Evolutionary conservation across 257 asterid species (phyloP).

Genomic region (Cordia subcordata): DNA sequence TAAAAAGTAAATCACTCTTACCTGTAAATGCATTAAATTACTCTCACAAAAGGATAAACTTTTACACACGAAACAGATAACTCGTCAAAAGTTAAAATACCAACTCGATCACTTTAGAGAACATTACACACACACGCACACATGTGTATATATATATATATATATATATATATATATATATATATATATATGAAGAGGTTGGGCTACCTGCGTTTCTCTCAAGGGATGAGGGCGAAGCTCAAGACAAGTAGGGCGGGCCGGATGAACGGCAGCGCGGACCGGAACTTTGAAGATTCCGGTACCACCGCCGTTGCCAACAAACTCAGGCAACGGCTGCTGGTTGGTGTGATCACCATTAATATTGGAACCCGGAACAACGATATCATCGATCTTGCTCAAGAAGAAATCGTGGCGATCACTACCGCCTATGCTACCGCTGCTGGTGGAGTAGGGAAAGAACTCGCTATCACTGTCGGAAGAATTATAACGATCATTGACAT

Average conservation of each 20-base stretch:
- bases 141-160: too few relatives aligned
- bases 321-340: conserved; percentile 44
- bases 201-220: conserved; percentile 58
- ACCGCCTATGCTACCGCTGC: not conserved
- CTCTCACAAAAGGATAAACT: too few relatives aligned
- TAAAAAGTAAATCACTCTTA: too few relatives aligned
- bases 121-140: too few relatives aligned
- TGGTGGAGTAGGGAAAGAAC: conserved; percentile 1
- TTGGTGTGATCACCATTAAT: not conserved
- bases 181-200: not conserved
- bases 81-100: too few relatives aligned
- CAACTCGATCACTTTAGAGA: too few relatives aligned
- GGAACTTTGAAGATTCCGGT: conserved; percentile 51
- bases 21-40: too few relatives aligned
- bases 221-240: conserved; percentile 74
- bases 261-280: conserved; percentile 50
- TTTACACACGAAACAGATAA: too few relatives aligned
- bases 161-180: too few relatives aligned
- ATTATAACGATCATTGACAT: not conserved
- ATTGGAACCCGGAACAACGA: not conserved
- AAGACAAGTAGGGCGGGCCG: conserved; percentile 53
- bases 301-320: conserved; percentile 54
- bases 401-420: not conserved
- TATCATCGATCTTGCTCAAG: not conserved
- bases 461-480: not conserved